Base-by-base conservation (phyloP, 495 filamentous ascomycete species). In the Neurospora tetraspora region DNA sequence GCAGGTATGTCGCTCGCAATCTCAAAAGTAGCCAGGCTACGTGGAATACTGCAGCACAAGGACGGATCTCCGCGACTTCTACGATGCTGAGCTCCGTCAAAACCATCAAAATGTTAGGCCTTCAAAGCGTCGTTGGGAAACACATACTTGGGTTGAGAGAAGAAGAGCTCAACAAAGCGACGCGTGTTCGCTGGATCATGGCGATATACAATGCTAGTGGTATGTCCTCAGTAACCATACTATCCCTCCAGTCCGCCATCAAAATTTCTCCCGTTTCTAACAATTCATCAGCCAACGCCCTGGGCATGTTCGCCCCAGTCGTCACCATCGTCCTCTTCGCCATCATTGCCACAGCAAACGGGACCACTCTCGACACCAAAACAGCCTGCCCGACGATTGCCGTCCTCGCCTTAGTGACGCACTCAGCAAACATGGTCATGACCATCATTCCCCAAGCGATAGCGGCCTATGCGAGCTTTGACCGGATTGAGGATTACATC, bases 71-170 rank as follows among this genome's bases (percentile, higher is more conserved):
- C 31, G 80, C 82, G 37, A 89, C 86, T 8, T 83, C 81, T 7
- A 75, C 83, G 0, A 86, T 88, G 81, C 76, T 91, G 5, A 80
- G 85, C 12, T 82, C 86, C 0, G 88, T 90, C 75, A 90, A 91
- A 73, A 80, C 82, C 16, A 80, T 92, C 45, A 92, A 91, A 73
- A 89, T 90, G 85, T 83, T 89, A 6, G 90, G 89, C 1, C 77
- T 91, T 7, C 83, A 84, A n/a, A 74, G 80, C 0, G 69, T 61
- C 3, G 73, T 89, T 2, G 77, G 78, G 2, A 31, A 76, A 20
- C 82, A 79, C 23, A 79, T 92, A 1, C 83, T 89, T 59, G 74
- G 77, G 0, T 77, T 91, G 7, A 85, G 91, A n/a, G 71, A 84
- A 9, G 76, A 85, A 18, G 91, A 93, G 72, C 71, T 92, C 4